These are phyloP conservation scores for Phoma sp. DNA, from an alignment of 2,329 filamentous ascomycete genomes.

Conservation along the genomic window DNA sequence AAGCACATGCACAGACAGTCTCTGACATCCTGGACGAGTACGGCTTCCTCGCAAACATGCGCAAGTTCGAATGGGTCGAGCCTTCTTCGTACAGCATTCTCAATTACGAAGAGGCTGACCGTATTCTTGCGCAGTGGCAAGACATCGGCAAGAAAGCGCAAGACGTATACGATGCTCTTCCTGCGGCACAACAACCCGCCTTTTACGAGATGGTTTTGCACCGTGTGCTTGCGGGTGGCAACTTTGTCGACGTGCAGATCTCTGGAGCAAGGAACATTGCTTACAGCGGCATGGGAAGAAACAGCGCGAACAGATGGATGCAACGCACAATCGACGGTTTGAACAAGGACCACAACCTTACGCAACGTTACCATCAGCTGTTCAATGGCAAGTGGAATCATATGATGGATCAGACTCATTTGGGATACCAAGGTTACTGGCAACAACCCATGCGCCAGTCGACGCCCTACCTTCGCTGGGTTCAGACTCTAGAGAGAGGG, in stretches of 20 bases:
- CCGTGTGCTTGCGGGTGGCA: slow-evolving; percentile 64
- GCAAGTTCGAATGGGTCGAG: slow-evolving; percentile 69
- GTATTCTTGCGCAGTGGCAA: slow-evolving; percentile 63
- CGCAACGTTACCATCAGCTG: slow-evolving; percentile 42
- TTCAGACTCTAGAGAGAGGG: slow-evolving; percentile 63
- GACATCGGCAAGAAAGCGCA: slow-evolving; percentile 61
- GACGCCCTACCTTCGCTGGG: slow-evolving; percentile 66
- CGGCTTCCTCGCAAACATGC: slow-evolving; percentile 62
- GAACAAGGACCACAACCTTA: slow-evolving; percentile 47
- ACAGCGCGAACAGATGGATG: slow-evolving; percentile 48
- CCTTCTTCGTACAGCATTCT: slow-evolving; percentile 65
- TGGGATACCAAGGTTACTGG: slow-evolving; percentile 54
- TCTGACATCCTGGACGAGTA: slow-evolving; percentile 62
- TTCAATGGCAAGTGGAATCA: slow-evolving; percentile 50
- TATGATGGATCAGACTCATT: slow-evolving; percentile 51
- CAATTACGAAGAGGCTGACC: slow-evolving; percentile 70
- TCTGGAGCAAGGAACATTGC: slow-evolving; percentile 46
- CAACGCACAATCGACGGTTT: slow-evolving; percentile 46
- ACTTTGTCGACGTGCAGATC: slow-evolving; percentile 58
- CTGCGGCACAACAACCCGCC: slow-evolving; percentile 58
- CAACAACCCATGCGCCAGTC: slow-evolving; percentile 77
- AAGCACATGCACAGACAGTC: slow-evolving; percentile 55
- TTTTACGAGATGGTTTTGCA: slow-evolving; percentile 70
- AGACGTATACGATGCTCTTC: slow-evolving; percentile 61
- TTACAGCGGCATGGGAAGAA: slow-evolving; percentile 47